Evolutionary conservation across 2,329 filamentous ascomycete species (phyloP).

Genomic region (Alternaria longipes): DNA sequence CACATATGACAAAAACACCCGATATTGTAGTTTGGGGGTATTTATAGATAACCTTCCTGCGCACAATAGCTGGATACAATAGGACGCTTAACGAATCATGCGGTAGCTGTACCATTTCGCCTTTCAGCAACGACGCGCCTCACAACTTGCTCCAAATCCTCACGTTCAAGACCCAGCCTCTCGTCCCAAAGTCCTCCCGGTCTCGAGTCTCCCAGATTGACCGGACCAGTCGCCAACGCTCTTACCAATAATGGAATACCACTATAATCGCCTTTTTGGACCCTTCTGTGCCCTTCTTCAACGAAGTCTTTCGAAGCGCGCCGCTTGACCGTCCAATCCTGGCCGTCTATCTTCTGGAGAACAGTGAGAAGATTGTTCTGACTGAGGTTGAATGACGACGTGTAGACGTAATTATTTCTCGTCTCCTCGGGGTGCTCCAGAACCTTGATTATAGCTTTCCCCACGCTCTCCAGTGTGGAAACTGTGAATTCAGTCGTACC

Average conservation of each 20-base stretch:
- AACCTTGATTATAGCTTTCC: not conserved
- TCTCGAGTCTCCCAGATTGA: not conserved
- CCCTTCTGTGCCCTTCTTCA: not conserved
- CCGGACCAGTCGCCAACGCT: not conserved
- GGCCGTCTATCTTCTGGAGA: not conserved
- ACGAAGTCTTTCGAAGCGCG: not conserved
- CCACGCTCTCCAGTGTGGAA: not conserved
- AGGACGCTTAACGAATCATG: not conserved
- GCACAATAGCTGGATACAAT: no score
- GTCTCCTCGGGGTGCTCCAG: not conserved
- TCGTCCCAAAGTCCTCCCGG: not conserved
- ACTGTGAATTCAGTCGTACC: not conserved
- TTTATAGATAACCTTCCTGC: no score
- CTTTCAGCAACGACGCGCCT: not conserved
- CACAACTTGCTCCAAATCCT: not conserved
- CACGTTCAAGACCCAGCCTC: not conserved
- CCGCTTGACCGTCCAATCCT: not conserved
- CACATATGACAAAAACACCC: no score
- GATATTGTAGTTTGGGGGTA: no score
- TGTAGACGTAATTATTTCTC: not conserved
- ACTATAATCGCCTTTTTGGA: not conserved
- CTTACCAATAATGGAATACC: not conserved
- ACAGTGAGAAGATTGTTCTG: not conserved
- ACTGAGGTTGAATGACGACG: not conserved
- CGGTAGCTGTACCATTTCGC: not conserved